These are phyloP conservation scores for Alternaria ventricosa DNA, from an alignment of 2,329 filamentous ascomycete species.

Conservation along the genomic window DNA sequence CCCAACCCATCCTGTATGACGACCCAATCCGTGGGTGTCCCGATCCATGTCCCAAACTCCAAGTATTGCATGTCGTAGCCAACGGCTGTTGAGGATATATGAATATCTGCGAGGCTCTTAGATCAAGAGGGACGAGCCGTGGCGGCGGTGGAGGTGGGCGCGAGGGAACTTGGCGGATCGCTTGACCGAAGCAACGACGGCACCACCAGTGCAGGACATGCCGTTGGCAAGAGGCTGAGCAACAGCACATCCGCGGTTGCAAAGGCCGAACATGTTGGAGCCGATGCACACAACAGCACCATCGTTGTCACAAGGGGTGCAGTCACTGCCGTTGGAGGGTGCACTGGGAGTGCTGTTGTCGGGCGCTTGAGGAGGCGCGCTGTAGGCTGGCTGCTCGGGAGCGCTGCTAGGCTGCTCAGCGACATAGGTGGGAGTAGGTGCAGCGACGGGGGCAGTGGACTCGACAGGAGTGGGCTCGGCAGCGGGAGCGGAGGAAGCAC, in stretches of 20 bases:
- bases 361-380: slow-evolving; percentile 2
- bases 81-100: slow-evolving; percentile 11
- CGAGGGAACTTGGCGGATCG: slow-evolving; percentile 31
- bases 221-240: slow-evolving; percentile 51
- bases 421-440: slow-evolving; percentile 3
- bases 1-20: slow-evolving; percentile 13
- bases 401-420: slow-evolving; percentile 12
- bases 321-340: slow-evolving; percentile 18
- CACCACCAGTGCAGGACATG: slow-evolving; percentile 50
- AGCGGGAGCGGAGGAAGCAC: slow-evolving; percentile 37
- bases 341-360: slow-evolving; percentile 17
- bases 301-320: slow-evolving; percentile 48
- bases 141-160: slow-evolving; percentile 39
- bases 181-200: slow-evolving; percentile 21
- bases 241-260: slow-evolving; percentile 52
- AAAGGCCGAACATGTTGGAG: slow-evolving; percentile 51
- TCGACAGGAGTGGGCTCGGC: slow-evolving; percentile 4
- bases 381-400: slow-evolving; percentile 10
- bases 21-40: slow-evolving; percentile 10
- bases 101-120: slow-evolving; percentile 17
- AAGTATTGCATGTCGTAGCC: slow-evolving; percentile 25
- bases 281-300: slow-evolving; percentile 55
- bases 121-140: slow-evolving; percentile 29
- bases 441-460: neutral
- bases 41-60: slow-evolving; percentile 29